phyloP scores from a whole-genome alignment of 345 rosid species.

The Stellera chamaejasme region DNA sequence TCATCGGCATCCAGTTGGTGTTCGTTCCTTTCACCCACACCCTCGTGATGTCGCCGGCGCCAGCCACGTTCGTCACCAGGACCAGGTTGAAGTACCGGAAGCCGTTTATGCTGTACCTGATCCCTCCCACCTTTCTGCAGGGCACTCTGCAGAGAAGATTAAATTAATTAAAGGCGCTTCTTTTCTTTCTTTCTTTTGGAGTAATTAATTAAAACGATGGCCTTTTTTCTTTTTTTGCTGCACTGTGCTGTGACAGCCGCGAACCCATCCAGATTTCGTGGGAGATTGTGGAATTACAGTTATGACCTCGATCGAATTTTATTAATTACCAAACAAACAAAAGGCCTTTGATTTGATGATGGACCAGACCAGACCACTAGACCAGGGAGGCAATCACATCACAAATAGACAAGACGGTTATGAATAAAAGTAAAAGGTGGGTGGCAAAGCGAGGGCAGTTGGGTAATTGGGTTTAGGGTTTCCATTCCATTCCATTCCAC shows the following conservation, averaged over 20 bases:
- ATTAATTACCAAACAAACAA: no score
- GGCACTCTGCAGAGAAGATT: constrained; percentile 42
- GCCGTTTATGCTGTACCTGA: constrained; percentile 86
- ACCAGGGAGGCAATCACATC: no score
- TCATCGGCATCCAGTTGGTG: constrained; percentile 77
- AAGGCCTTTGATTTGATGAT: no score
- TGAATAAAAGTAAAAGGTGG: no score
- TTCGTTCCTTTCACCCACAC: constrained; percentile 68
- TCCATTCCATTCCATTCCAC: no score
- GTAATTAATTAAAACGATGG: neutral
- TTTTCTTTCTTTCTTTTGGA: no score
- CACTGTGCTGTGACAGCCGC: no score
- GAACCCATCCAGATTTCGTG: no score
- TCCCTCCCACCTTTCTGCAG: constrained; percentile 87
- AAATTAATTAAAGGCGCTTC: neutral
- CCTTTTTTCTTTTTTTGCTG: neutral
- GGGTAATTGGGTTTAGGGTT: neutral
- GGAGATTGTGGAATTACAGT: no score
- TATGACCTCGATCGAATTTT: no score
- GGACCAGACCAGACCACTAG: no score
- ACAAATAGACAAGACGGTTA: no score
- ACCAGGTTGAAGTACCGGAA: constrained; percentile 96
- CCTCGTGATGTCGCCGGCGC: constrained; percentile 77
- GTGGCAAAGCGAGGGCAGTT: constrained; percentile 12
- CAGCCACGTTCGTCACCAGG: constrained; percentile 81